These are phyloP conservation scores for Boletus barrowsii DNA, from an alignment of 768 basidiomycete species.

Conservation along the genomic window DNA sequence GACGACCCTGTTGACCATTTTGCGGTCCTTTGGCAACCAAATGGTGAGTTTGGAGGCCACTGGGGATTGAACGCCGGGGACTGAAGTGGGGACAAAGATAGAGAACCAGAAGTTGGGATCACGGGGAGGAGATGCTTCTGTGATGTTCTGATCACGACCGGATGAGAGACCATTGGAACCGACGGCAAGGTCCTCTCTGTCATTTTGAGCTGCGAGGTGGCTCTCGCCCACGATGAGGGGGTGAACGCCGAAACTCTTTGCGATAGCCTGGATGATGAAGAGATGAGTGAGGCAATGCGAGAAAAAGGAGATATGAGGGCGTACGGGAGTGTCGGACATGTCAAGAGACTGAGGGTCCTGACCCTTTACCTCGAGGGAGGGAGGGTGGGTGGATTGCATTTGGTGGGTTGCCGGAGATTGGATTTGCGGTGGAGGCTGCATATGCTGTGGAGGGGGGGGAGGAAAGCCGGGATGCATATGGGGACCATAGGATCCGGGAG, in stretches of 20 bases:
- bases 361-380: conserved; percentile 53
- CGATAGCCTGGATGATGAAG: conserved; percentile 48
- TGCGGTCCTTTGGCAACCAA: conserved; percentile 77
- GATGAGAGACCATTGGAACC: conserved; percentile 69
- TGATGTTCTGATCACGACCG: conserved; percentile 60
- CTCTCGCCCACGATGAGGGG: conserved; percentile 65
- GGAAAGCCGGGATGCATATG: conserved; percentile 63
- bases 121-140: conserved; percentile 55
- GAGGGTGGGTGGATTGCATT: conserved; percentile 15
- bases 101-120: conserved; percentile 61
- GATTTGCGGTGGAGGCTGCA: conserved; percentile 37
- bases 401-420: conserved; percentile 27
- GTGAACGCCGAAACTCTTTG: conserved; percentile 77
- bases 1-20: conserved; percentile 58
- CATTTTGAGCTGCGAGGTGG: conserved; percentile 48
- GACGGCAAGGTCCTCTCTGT: conserved; percentile 75
- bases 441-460: conserved; percentile 41
- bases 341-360: conserved; percentile 79
- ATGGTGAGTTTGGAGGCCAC: conserved; percentile 37
- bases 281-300: conserved; percentile 1
- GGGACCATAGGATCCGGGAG: conserved; percentile 47
- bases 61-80: conserved; percentile 20
- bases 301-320: not conserved
- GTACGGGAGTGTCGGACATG: conserved; percentile 66
- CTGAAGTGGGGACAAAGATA: conserved; percentile 50